Evolutionary conservation across 2,329 filamentous ascomycete genomes (phyloP).

Genomic region (Domatiomyces globalis): DNA sequence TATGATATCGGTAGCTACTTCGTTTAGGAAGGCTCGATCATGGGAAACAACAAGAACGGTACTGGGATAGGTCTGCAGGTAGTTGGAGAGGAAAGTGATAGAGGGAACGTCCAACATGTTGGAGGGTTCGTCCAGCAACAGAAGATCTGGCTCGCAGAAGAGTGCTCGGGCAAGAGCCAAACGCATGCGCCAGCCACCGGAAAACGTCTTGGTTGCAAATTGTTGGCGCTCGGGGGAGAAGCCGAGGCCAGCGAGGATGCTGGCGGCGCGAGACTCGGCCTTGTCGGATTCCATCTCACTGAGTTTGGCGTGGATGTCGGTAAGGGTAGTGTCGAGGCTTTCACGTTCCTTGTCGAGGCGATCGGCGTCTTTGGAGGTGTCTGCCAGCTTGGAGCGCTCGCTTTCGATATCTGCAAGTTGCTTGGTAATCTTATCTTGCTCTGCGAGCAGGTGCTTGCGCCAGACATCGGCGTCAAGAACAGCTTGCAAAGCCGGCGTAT

Average conservation of each 20-base stretch:
- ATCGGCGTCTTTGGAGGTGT: slow-evolving; percentile 79
- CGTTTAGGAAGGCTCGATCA: slow-evolving; percentile 97
- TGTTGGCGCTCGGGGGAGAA: slow-evolving; percentile 91
- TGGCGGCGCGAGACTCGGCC: slow-evolving; percentile 86
- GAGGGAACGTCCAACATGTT: slow-evolving; percentile 99
- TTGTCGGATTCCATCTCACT: slow-evolving; percentile 99
- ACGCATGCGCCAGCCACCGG: slow-evolving; percentile 99
- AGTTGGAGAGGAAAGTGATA: slow-evolving; percentile 93
- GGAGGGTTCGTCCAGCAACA: slow-evolving; percentile 95
- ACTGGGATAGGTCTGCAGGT: slow-evolving; percentile 85
- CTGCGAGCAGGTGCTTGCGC: slow-evolving; percentile 83
- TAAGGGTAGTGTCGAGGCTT: slow-evolving; percentile 75
- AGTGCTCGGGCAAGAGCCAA: slow-evolving; percentile 84
- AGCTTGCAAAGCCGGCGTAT: slow-evolving; percentile 85
- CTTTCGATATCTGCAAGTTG: slow-evolving; percentile 64
- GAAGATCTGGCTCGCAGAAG: slow-evolving; percentile 91
- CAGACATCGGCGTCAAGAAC: slow-evolving; percentile 96
- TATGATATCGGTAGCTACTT: slow-evolving; percentile 97
- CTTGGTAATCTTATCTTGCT: slow-evolving; percentile 73
- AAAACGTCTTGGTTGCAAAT: slow-evolving; percentile 91
- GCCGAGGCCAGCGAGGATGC: slow-evolving; percentile 88
- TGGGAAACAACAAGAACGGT: slow-evolving; percentile 94
- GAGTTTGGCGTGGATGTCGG: slow-evolving; percentile 80
- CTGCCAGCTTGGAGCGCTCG: slow-evolving; percentile 65
- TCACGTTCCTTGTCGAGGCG: slow-evolving; percentile 77